A percentile compares a stretch with the other conserved stretches of the same genome.
These are phyloP conservation scores for Monilinia aucupariae DNA, from an alignment of 2,329 filamentous ascomycete genomes.

Conservation along the genomic window DNA sequence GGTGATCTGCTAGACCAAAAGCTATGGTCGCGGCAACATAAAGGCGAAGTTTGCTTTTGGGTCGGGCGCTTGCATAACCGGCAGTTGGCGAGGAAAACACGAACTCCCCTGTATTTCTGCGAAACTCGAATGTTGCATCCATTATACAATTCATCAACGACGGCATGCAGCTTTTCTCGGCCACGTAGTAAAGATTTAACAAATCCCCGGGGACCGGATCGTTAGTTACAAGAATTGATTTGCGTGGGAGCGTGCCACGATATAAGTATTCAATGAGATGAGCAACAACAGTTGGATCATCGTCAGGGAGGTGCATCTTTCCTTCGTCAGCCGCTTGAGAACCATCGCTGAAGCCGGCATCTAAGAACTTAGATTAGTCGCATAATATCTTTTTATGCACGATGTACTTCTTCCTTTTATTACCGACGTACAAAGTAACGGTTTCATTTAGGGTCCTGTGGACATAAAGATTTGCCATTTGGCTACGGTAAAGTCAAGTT, in stretches of 20 bases:
- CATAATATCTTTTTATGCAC: constrained; percentile 24
- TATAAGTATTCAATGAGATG: constrained; percentile 7
- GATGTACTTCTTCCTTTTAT: constrained; percentile 13
- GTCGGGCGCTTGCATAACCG: not conserved
- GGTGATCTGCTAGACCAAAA: not conserved
- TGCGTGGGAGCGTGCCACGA: not conserved
- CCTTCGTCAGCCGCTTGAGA: constrained; percentile 2
- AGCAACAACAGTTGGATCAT: not conserved
- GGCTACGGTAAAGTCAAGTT: not conserved
- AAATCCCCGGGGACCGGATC: not conserved
- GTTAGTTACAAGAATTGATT: not conserved
- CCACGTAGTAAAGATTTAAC: constrained; percentile 4
- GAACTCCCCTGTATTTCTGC: no score
- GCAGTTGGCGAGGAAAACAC: no score
- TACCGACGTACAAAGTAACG: constrained; percentile 19
- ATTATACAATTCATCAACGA: not conserved
- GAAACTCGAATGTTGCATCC: not conserved
- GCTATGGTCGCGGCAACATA: rapidly evolving
- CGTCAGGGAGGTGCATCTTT: constrained; percentile 17
- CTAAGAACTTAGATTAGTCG: constrained; percentile 20
- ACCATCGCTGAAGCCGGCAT: not conserved
- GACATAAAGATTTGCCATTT: not conserved
- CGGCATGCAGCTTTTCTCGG: constrained; percentile 3
- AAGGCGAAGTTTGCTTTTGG: not conserved
- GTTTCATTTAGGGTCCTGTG: not conserved